Conservation (phyloP, 305 asterid genomes). For the Vinca major region DNA sequence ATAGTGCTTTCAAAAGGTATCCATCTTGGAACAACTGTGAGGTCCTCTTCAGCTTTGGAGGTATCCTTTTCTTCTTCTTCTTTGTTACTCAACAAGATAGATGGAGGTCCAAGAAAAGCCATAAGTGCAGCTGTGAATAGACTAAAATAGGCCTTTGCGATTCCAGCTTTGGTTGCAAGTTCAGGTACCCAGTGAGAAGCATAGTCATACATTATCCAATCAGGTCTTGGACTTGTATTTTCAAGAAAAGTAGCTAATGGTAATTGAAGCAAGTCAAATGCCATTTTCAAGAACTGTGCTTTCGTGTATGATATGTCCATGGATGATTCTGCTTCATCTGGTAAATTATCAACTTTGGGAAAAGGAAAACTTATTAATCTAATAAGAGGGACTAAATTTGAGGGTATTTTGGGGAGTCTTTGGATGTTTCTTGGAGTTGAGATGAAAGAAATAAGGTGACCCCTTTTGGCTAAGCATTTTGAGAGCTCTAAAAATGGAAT, state of each 20-base stretch:
- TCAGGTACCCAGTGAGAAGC: conserved; percentile 74
- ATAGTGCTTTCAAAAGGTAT: conserved; percentile 45
- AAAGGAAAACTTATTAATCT: conserved; percentile 36
- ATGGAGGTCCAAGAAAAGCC: conserved; percentile 58
- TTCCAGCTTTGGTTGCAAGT: conserved; percentile 31
- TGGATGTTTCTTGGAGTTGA: conserved; percentile 70
- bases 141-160: conserved; percentile 48
- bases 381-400: conserved; percentile 37
- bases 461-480: conserved; percentile 45
- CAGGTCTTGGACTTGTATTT: conserved; percentile 41
- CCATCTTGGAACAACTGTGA: conserved; percentile 58
- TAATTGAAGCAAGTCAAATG: conserved; percentile 55
- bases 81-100: conserved; percentile 25
- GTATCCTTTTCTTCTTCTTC: background rate
- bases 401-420: conserved; percentile 43
- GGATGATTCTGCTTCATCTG: conserved; percentile 69
- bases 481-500: conserved; percentile 59
- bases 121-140: conserved; percentile 68
- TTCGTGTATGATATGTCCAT: conserved; percentile 68
- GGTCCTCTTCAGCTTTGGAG: conserved; percentile 40
- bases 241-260: conserved; percentile 42
- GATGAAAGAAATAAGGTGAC: conserved; percentile 62
- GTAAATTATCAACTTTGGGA: conserved; percentile 43
- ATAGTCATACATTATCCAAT: conserved; percentile 72
- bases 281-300: conserved; percentile 63